Base-by-base conservation (phyloP, 2,329 filamentous ascomycete species). In the Fusarium sterilihyphosum region DNA sequence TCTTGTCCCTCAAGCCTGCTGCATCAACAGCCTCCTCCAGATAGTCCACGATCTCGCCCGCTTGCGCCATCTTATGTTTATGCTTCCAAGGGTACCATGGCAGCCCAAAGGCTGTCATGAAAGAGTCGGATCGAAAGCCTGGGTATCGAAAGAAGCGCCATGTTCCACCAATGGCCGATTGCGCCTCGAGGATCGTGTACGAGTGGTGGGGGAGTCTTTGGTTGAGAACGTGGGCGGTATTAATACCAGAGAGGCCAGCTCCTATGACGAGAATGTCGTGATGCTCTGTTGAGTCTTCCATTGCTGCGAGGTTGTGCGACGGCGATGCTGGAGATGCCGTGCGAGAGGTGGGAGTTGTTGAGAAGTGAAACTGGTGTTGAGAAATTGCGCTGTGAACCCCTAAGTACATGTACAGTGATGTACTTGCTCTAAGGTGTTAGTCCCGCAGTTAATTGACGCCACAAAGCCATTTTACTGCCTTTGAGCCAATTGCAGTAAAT, bases 71-170 rank as follows among this genome's bases (percentile, higher is more conserved):
- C 60, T 85, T 84, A 46, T 79, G 72, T 18, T 83, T 79, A 47
- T 89, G 85, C 14, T 83, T 85, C 93, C 93, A 96, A 6, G 92
- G 92, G 61, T 92, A 86, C 90, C 93, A 96, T 2, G 88, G 80
- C 71, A 95, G 92, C 52, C 90, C 89, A 66, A 92, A 92, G 2
- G 89, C 85, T 62, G 85, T 86, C 74, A 92, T 86, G 76, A 88
- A 86, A 3, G 90, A 92, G 79, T 93, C 91, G 46, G 90, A 92
- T 43, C 91, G 89, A 66, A 95, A 89, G 43, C 93, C 92, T 0
- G 93, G 93, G 78, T 94, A 95, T 50, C 88, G 90, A 86, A 94
- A 96, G 63, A 94, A 88, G 75, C 89, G 89, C 93, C 93, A 96
- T 20, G 93, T 96, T 35, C 93, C 93, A 18, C 93, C 93, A 14